These are phyloP conservation scores for Pseudotsuga menziesii DNA, from an alignment of 75 land plant genomes.

Conservation along the genomic window DNA sequence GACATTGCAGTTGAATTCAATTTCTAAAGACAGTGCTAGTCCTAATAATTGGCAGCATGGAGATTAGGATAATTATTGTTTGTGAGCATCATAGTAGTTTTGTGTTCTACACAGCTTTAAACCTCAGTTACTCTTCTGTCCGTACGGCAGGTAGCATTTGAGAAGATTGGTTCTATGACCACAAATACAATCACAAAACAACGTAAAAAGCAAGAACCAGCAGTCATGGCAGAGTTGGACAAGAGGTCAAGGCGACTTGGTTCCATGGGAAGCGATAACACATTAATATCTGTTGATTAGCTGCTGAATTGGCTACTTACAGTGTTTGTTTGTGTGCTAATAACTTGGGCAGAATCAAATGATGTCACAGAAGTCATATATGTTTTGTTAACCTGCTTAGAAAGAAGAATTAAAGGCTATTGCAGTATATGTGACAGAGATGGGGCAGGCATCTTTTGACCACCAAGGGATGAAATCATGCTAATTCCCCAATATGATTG, in stretches of 20 bases:
- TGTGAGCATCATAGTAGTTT: background rate
- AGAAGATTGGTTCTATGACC: slow-evolving; percentile 52
- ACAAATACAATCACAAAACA: slow-evolving; percentile 44
- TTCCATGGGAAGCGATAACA: too few species aligned
- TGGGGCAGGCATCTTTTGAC: too few species aligned
- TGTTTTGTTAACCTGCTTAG: too few species aligned
- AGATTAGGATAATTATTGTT: background rate
- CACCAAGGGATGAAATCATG: too few species aligned
- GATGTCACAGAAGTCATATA: too few species aligned
- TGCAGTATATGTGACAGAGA: too few species aligned
- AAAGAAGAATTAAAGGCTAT: too few species aligned
- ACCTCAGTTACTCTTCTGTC: background rate
- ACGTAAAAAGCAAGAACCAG: slow-evolving; percentile 51
- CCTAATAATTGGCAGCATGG: slow-evolving; percentile 5
- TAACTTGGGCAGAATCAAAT: too few species aligned
- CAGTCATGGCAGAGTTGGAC: slow-evolving; percentile 56
- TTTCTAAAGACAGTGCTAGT: background rate
- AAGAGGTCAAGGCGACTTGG: slow-evolving; percentile 25
- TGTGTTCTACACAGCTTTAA: slow-evolving; percentile 3
- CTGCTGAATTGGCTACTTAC: too few species aligned
- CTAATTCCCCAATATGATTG: too few species aligned
- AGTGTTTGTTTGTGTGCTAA: too few species aligned
- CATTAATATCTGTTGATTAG: too few species aligned
- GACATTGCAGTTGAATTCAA: background rate
- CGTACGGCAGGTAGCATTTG: slow-evolving; percentile 45